A percentile compares a stretch with the other conserved stretches of the same genome.
Evolutionary conservation across 2,329 filamentous ascomycete species (phyloP).

Genomic region (Penicillium sp.): DNA sequence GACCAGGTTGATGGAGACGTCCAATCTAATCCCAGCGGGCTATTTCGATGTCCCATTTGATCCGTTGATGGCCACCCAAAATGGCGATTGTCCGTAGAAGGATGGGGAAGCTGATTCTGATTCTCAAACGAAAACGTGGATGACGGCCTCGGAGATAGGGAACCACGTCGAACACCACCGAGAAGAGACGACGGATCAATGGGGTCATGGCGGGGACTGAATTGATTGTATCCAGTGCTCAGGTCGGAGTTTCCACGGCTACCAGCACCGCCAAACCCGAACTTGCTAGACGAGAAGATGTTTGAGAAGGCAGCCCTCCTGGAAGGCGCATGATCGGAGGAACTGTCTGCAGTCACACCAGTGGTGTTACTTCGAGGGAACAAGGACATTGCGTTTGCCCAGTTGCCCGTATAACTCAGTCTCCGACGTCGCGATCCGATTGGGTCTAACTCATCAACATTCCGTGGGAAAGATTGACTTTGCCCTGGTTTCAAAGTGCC

Average conservation of each 20-base stretch:
- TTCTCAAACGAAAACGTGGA: constrained; percentile 59
- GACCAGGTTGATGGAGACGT: constrained; percentile 64
- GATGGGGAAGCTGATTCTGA: constrained; percentile 63
- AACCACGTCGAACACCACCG: constrained; percentile 43
- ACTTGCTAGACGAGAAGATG: constrained; percentile 44
- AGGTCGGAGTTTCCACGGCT: constrained; percentile 35
- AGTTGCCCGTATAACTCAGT: constrained; percentile 58
- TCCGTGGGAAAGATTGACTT: constrained; percentile 64
- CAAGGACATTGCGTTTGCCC: constrained; percentile 52
- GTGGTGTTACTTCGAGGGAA: constrained; percentile 48
- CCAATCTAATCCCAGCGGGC: constrained; percentile 57
- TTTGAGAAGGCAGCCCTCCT: constrained; percentile 43
- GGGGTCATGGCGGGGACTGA: constrained; percentile 47
- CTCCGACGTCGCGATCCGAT: constrained; percentile 53
- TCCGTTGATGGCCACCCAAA: constrained; percentile 65
- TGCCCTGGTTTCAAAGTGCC: constrained; percentile 61
- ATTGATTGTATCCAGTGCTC: constrained; percentile 47
- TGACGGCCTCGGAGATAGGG: constrained; percentile 49
- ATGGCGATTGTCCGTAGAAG: constrained; percentile 74
- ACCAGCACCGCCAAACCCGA: constrained; percentile 35
- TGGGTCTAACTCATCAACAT: constrained; percentile 53
- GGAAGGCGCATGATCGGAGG: constrained; percentile 41
- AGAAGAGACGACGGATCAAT: constrained; percentile 48
- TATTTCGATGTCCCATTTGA: constrained; percentile 54
- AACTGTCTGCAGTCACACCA: constrained; percentile 43